A percentile compares a stretch with the other conserved stretches of the same genome.
These are phyloP conservation scores for Spatholobus suberectus DNA, from an alignment of 306 rosid species.

Conservation along the genomic window DNA sequence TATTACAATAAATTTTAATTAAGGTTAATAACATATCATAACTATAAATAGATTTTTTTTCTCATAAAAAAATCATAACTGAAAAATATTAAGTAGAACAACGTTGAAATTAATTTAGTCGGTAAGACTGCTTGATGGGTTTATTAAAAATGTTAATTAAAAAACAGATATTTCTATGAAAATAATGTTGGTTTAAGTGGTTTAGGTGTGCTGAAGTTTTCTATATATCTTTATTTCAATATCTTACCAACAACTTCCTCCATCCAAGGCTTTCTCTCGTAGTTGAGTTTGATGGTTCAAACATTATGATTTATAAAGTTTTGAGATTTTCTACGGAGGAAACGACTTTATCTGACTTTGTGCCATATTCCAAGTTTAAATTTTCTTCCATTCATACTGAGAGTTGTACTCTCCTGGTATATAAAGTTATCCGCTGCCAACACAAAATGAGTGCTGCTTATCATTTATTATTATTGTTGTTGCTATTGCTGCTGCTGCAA, in stretches of 20 bases:
- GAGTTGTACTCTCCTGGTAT: no score
- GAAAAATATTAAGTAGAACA: not conserved
- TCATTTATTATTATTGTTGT: no score
- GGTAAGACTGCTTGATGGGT: not conserved
- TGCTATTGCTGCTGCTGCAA: no score
- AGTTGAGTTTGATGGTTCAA: slow-evolving; percentile 28
- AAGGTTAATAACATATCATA: not conserved
- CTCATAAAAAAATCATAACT: no score
- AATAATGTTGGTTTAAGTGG: no score
- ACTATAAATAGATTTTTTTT: not conserved
- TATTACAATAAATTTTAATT: not conserved
- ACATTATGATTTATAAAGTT: not conserved
- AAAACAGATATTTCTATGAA: not conserved
- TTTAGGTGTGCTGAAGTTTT: not conserved
- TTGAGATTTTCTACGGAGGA: not conserved
- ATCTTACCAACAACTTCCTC: slow-evolving; percentile 19
- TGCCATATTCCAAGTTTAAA: not conserved
- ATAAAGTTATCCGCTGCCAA: slow-evolving; percentile 6
- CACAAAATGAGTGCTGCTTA: not conserved
- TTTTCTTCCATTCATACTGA: not conserved
- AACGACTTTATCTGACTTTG: slow-evolving; percentile 45
- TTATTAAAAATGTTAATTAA: not conserved
- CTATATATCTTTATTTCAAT: not conserved
- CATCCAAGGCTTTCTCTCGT: not conserved
- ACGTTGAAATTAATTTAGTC: not conserved